phyloP scores from a whole-genome alignment of 2,329 filamentous ascomycete genomes.

The Alternaria infectoria region DNA sequence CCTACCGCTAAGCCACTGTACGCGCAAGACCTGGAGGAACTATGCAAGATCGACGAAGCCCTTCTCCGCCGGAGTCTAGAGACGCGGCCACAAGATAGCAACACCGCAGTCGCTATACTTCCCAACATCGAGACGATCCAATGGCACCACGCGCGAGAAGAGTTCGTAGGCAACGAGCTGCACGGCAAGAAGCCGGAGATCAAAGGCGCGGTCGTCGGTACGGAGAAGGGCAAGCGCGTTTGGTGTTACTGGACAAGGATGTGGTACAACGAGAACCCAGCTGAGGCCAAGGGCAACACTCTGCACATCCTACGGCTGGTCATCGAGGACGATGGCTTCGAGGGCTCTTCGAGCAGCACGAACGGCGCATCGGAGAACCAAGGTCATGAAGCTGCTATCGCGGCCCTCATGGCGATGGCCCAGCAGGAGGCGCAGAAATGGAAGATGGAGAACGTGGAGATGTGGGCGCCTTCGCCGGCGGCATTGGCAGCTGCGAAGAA shows the following conservation, averaged over 20 bases:
- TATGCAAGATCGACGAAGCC: conserved; percentile 70
- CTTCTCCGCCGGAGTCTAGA: conserved; percentile 64
- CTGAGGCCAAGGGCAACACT: conserved; percentile 66
- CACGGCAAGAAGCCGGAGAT: conserved; percentile 64
- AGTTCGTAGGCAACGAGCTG: conserved; percentile 73
- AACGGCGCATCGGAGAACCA: conserved; percentile 22
- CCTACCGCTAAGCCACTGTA: conserved; percentile 57
- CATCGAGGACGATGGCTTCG: conserved; percentile 62
- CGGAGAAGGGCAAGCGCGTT: conserved; percentile 60
- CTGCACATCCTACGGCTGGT: conserved; percentile 73
- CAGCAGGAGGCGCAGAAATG: conserved; percentile 74
- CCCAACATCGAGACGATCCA: conserved; percentile 71
- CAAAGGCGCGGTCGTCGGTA: conserved; percentile 72
- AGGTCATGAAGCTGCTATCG: conserved; percentile 55
- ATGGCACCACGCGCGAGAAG: conserved; percentile 83
- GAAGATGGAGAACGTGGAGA: conserved; percentile 71
- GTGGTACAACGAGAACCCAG: conserved; percentile 64
- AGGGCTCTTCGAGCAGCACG: conserved; percentile 26
- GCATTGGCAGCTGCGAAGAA: conserved; percentile 50
- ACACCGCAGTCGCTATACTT: conserved; percentile 67
- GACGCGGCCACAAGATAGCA: conserved; percentile 46
- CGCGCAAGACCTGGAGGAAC: conserved; percentile 64
- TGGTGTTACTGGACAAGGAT: conserved; percentile 77
- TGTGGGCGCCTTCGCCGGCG: conserved; percentile 79
- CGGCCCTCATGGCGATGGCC: conserved; percentile 69